Evolutionary conservation across 352 stramenopile species (phyloP).

Genomic region (Phytopythium chamaehyphon): DNA sequence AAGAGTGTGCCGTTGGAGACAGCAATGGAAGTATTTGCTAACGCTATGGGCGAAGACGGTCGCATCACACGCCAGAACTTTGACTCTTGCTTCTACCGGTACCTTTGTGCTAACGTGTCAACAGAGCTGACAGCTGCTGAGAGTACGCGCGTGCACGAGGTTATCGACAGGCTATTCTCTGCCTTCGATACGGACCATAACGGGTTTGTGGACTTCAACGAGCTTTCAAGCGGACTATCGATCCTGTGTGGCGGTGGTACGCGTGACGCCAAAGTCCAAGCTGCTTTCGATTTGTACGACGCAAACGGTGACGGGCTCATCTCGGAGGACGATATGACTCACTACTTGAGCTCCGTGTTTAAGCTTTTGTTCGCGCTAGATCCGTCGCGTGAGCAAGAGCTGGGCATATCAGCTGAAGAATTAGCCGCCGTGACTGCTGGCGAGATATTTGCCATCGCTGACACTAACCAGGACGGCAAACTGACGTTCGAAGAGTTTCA

Average conservation of each 20-base stretch:
- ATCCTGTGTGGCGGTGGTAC: conserved; percentile 55
- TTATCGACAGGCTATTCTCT: conserved; percentile 71
- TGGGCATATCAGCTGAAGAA: conserved; percentile 57
- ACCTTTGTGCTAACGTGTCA: conserved; percentile 39
- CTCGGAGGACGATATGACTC: conserved; percentile 78
- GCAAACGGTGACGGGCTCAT: conserved; percentile 81
- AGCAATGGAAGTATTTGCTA: conserved; percentile 54
- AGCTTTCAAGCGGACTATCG: conserved; percentile 71
- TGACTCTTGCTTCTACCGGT: conserved; percentile 74
- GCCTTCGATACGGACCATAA: conserved; percentile 76
- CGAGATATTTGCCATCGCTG: conserved; percentile 86
- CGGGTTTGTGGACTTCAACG: conserved; percentile 67
- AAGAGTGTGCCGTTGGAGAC: conserved; percentile 58
- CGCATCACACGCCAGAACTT: conserved; percentile 63
- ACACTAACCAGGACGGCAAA: conserved; percentile 82
- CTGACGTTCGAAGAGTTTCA: conserved; percentile 85
- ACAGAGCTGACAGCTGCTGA: conserved; percentile 33
- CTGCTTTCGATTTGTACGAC: conserved; percentile 85
- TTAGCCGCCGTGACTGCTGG: conserved; percentile 60
- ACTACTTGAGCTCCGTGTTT: conserved; percentile 85
- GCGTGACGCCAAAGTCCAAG: conserved; percentile 62
- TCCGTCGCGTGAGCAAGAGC: conserved; percentile 46
- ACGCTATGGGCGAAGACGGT: conserved; percentile 38
- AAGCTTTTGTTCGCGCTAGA: conserved; percentile 75
- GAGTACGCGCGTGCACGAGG: conserved; percentile 57